phyloP scores from a whole-genome alignment of 306 rosid genomes.

The Carpinus viminea region DNA sequence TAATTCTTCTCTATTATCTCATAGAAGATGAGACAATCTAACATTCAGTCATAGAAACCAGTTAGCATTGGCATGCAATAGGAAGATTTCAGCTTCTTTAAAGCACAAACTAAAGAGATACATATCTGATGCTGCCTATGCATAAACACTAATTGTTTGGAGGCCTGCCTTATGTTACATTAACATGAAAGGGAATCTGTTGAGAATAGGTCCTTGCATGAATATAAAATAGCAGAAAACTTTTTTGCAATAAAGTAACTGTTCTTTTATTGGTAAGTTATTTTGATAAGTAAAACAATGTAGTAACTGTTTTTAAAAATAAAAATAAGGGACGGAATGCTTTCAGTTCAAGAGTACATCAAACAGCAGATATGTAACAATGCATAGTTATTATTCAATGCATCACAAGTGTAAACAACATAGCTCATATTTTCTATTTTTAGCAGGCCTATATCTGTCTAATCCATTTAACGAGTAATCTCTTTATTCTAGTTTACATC shows the following conservation, averaged over 20 bases:
- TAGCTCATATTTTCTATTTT: no score
- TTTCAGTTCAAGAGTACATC: no score
- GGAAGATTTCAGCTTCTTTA: background rate
- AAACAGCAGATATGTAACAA: no score
- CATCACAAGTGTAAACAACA: no score
- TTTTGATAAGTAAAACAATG: no score
- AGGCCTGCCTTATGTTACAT: background rate
- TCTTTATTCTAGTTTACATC: no score
- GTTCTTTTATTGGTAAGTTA: background rate
- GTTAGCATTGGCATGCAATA: background rate
- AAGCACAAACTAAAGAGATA: background rate
- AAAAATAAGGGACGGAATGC: background rate
- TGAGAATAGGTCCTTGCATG: background rate
- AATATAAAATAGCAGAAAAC: background rate
- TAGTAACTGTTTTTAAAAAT: background rate
- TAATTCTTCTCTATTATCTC: no score
- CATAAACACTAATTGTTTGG: background rate
- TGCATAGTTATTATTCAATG: no score
- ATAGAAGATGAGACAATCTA: background rate
- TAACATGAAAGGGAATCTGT: background rate
- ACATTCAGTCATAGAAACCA: background rate
- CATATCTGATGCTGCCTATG: background rate
- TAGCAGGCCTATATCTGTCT: no score
- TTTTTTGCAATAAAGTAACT: background rate
- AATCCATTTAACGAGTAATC: no score